phyloP scores from a whole-genome alignment of 257 asterid genomes.

The Parsonsia alboflavescens region DNA sequence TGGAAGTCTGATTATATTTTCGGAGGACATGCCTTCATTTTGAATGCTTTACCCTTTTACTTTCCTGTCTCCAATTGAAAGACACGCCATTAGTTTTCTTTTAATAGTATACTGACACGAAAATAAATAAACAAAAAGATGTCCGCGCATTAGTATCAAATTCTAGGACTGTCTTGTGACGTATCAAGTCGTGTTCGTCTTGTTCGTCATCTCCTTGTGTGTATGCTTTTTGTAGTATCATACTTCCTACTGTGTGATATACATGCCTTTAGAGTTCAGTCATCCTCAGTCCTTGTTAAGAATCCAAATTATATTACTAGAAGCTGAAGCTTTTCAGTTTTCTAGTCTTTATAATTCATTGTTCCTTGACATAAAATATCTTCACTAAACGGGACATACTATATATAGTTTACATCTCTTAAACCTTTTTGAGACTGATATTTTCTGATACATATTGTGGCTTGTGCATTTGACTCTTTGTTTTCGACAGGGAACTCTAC shows the following conservation, averaged over 20 bases:
- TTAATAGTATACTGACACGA: not conserved
- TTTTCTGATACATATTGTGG: not conserved
- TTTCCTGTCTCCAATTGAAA: not conserved
- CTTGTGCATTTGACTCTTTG: not conserved
- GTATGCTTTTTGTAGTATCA: not conserved
- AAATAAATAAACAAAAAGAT: not conserved
- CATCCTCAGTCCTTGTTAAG: not conserved
- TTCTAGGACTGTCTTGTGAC: not conserved
- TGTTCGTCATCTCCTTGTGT: too few species aligned
- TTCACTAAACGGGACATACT: not conserved
- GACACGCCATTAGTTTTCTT: not conserved
- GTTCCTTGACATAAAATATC: not conserved
- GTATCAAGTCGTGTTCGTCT: too few species aligned
- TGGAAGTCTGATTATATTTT: too few species aligned
- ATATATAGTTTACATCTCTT: not conserved
- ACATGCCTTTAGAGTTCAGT: not conserved
- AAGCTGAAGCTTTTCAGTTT: not conserved
- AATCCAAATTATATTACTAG: not conserved
- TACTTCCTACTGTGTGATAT: not conserved
- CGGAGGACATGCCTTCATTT: not conserved
- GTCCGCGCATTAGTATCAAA: not conserved
- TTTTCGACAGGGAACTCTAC: conserved; percentile 74
- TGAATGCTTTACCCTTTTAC: not conserved
- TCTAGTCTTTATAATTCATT: not conserved
- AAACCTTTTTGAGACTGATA: not conserved